phyloP scores from a whole-genome alignment of 208 protist genomes.

The Trichomonas tenax region DNA sequence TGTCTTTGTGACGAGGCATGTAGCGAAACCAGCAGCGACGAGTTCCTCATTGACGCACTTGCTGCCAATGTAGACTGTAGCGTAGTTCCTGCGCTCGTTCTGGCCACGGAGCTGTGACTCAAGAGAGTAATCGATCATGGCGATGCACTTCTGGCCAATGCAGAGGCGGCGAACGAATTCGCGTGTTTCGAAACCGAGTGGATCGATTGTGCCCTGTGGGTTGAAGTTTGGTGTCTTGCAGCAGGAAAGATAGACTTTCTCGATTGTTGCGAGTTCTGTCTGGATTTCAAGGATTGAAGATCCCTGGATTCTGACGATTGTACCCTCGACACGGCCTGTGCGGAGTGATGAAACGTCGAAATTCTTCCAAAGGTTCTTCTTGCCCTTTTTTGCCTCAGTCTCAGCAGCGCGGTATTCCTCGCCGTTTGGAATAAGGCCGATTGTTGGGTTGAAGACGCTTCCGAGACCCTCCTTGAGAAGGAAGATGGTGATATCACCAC shows the following conservation, averaged over 20 bases:
- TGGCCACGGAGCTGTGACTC: background rate
- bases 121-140: background rate
- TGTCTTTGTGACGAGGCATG: background rate
- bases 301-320: background rate
- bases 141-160: background rate
- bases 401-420: background rate
- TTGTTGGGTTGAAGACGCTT: background rate
- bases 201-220: background rate
- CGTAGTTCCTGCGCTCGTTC: background rate
- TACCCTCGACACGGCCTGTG: background rate
- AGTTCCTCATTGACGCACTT: background rate
- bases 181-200: background rate
- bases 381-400: background rate
- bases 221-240: background rate
- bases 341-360: background rate
- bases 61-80: background rate
- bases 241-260: background rate
- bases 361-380: background rate
- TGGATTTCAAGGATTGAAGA: background rate
- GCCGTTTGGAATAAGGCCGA: background rate
- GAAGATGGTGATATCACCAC: background rate
- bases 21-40: background rate
- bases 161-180: background rate
- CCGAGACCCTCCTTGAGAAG: background rate
- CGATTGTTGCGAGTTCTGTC: background rate